These are phyloP conservation scores for Podospora fimiseda DNA, from an alignment of 495 filamentous ascomycete genomes.

Conservation along the genomic window DNA sequence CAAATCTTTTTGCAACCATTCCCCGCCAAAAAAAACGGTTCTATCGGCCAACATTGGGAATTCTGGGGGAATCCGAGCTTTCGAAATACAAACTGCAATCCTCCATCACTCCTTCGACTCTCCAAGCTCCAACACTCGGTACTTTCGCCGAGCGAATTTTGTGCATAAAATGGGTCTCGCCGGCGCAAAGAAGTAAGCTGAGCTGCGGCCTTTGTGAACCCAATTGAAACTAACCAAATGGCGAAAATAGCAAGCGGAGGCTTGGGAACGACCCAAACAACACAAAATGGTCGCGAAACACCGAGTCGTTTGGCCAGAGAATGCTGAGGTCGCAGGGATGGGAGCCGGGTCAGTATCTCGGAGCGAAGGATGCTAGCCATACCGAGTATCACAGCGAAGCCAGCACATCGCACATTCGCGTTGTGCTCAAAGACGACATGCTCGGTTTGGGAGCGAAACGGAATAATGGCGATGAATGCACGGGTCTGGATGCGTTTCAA, in stretches of 20 bases:
- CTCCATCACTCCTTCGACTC: not conserved
- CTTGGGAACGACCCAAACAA: slow-evolving; percentile 89
- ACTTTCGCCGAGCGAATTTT: slow-evolving; percentile 9
- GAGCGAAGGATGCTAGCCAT: slow-evolving; percentile 65
- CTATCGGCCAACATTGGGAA: not conserved
- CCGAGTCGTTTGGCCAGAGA: slow-evolving; percentile 73
- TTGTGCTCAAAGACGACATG: slow-evolving; percentile 80
- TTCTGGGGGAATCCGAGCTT: not conserved
- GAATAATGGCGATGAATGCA: slow-evolving; percentile 62
- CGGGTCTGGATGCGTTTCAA: slow-evolving; percentile 77
- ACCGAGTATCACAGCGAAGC: slow-evolving; percentile 66
- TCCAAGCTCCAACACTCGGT: slow-evolving; percentile 15
- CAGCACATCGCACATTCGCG: slow-evolving; percentile 70
- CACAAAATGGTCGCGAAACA: slow-evolving; percentile 79
- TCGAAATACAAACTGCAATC: not conserved
- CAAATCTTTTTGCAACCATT: slow-evolving; percentile 15
- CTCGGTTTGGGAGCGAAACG: slow-evolving; percentile 77
- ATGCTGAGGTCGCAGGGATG: slow-evolving; percentile 85
- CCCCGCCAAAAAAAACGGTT: slow-evolving; percentile 23
- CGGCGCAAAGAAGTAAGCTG: slow-evolving; percentile 65
- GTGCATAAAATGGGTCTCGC: slow-evolving; percentile 62
- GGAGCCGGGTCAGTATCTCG: slow-evolving; percentile 76
- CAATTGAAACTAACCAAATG: slow-evolving; percentile 9
- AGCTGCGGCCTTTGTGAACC: not conserved
- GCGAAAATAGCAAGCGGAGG: slow-evolving; percentile 60